Evolutionary conservation across 139 green algal genomes (phyloP).

Genomic region (Chlorella sorokiniana): DNA sequence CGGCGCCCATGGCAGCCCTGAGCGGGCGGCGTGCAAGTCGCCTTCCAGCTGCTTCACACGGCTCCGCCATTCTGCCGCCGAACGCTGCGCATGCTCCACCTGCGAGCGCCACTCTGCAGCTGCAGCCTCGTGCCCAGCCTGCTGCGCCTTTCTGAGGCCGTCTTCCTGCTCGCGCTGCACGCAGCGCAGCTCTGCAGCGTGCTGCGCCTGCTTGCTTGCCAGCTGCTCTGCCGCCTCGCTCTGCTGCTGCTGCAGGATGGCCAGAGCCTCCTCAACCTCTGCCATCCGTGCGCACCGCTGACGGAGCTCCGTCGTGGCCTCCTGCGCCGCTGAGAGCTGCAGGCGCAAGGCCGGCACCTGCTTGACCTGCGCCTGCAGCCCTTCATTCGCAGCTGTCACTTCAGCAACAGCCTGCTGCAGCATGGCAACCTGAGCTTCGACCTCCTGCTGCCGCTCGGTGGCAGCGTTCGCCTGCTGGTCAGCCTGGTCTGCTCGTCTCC

Average conservation of each 20-base stretch:
- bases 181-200: background rate
- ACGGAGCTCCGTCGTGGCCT: background rate
- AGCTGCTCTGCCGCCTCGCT: background rate
- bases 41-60: background rate
- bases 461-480: constrained; percentile 1
- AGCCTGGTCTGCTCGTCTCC: background rate
- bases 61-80: background rate
- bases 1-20: constrained; percentile 16
- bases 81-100: background rate
- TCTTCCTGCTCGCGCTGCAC: background rate
- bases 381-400: constrained; percentile 6
- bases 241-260: background rate
- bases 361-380: background rate
- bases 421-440: background rate
- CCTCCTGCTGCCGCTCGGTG: background rate
- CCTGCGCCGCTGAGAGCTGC: background rate
- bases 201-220: background rate
- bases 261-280: background rate
- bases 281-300: background rate
- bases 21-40: background rate
- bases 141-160: background rate
- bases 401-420: constrained; percentile 13
- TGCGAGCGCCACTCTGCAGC: background rate
- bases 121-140: background rate
- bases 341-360: background rate